Conservation (phyloP, 2,329 filamentous ascomycete species). For the Trichoderma guizhouense region DNA sequence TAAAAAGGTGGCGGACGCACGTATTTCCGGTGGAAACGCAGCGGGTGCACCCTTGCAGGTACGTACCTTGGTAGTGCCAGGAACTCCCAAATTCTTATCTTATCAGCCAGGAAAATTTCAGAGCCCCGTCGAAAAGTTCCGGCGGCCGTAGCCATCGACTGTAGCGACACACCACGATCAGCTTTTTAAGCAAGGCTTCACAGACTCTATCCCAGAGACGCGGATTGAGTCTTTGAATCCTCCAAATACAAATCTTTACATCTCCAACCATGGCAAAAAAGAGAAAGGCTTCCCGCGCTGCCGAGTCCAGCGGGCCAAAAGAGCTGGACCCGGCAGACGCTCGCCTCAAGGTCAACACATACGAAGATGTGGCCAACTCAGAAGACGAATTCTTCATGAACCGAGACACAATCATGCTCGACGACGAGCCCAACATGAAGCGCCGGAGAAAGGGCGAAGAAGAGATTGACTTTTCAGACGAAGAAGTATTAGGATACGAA, state of each 20-base stretch:
- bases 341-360: conserved; percentile 61
- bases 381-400: conserved; percentile 92
- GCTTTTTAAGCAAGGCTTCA: neutral
- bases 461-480: conserved; percentile 60
- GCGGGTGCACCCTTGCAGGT: neutral
- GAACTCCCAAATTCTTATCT: conserved; percentile 19
- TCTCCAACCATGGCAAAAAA: conserved; percentile 55
- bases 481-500: conserved; percentile 55
- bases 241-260: neutral
- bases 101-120: conserved; percentile 25
- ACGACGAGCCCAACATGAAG: conserved; percentile 77
- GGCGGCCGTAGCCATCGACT: neutral
- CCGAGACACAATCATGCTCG: conserved; percentile 80
- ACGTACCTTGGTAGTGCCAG: neutral
- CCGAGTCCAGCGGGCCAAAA: conserved; percentile 48
- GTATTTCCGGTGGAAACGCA: conserved; percentile 4
- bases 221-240: neutral
- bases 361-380: conserved; percentile 84
- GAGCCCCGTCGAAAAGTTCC: conserved; percentile 11
- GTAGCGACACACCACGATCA: neutral
- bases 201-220: neutral
- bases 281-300: conserved; percentile 62
- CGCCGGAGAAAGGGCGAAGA: conserved; percentile 71
- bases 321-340: conserved; percentile 57
- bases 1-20: conserved; percentile 4